Evolutionary conservation across 2,329 filamentous ascomycete species (phyloP), one percentile per base, ranked within the genome.

Genomic region (Lasiodiplodia gonubiensis): DNA sequence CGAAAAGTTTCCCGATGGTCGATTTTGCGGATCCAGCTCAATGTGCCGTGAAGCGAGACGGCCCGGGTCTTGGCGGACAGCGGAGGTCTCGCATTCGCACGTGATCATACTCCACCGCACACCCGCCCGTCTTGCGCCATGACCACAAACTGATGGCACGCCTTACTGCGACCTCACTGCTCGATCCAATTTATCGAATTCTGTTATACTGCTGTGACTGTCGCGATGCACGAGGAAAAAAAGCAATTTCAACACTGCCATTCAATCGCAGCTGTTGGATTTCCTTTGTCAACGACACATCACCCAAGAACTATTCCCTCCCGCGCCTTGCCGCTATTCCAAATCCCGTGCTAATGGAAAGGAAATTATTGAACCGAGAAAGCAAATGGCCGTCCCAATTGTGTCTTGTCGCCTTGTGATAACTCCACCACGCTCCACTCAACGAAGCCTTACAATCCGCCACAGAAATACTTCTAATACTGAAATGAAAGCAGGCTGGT

Each of bases 31-130:
- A 63, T 54, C 48, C n/a, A 39, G 61, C 49, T 25, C 30, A 53
- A 35, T 64, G 61, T 64, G 61, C 61, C 61, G 61, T 64, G 61
- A 64, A 64, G 61, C 61, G 61, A 64, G 61, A n/a, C 49, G 46
- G 46, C 48, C 49, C 60, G 46, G 42, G 60, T 18, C 60, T 64
- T 64, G 60, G 60, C 60, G 6, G 42, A 18, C 18, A 25, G 42
- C 37, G 37, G 54, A 42, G 33, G 10, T 33, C 25, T 46, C 16
- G 6, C 6, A 16, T 18, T n/a, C n/a, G 14, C 59, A 63, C 59
- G 59, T 63, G 59, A 63, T 51, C 12, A 21, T 5, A 11, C 8
- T 8, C 30, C 10, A n/a, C 59, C 25, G 7, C 39, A 10, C 27
- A 14, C 55, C n/a, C 21, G 2, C n/a, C 2, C 54, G 37, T 30